Percentiles rank a stretch among this genome's conserved stretches.
Conservation (phyloP, 805 yeast genomes). For the Naumovozyma castellii region DNA sequence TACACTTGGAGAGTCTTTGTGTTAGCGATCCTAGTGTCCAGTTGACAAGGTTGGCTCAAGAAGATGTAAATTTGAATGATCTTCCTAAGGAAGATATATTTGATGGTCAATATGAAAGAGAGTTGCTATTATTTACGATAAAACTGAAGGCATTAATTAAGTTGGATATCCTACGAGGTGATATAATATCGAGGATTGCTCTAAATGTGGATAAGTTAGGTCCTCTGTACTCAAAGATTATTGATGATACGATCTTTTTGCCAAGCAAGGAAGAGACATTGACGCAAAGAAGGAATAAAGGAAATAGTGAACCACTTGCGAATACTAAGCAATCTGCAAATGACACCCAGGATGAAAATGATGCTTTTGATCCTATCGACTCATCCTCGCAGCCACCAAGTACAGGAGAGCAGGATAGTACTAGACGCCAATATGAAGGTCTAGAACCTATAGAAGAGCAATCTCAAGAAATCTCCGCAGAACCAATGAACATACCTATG, state of each 20-base stretch:
- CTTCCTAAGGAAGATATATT: slow-evolving; percentile 5
- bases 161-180: slow-evolving; percentile 13
- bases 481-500: neutral
- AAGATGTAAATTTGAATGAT: slow-evolving; percentile 21
- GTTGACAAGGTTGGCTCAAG: slow-evolving; percentile 20
- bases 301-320: neutral
- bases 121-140: slow-evolving; percentile 19
- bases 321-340: neutral
- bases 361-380: slow-evolving; percentile 5
- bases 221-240: slow-evolving; percentile 13
- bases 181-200: slow-evolving; percentile 11
- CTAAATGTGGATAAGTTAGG: slow-evolving; percentile 24
- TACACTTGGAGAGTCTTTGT: slow-evolving; percentile 18
- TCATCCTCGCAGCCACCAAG: slow-evolving; percentile 2
- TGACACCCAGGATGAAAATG: neutral
- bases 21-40: slow-evolving; percentile 15
- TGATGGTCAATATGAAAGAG: slow-evolving; percentile 13
- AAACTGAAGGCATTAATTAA: slow-evolving; percentile 24
- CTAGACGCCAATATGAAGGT: slow-evolving; percentile 1
- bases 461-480: slow-evolving; percentile 5
- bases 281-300: neutral
- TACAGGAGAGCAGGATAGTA: slow-evolving; percentile 1
- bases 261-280: neutral
- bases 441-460: slow-evolving; percentile 9
- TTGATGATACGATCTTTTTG: slow-evolving; percentile 18